phyloP scores from a whole-genome alignment of 1,284 basidiomycete species.

The Volvariella volvacea region DNA sequence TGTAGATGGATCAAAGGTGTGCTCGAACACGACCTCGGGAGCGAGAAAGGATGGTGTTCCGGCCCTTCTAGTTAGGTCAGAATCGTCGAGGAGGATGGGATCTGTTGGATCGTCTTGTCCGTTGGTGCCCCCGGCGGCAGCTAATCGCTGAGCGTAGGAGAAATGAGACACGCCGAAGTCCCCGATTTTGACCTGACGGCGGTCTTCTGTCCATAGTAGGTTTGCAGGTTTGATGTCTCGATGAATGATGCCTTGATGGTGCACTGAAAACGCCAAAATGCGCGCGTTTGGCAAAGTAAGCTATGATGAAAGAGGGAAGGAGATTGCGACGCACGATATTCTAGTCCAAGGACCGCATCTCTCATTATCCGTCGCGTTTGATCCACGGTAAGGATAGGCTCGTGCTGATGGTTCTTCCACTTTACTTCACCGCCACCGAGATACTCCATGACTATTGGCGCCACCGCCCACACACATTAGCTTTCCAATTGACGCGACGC shows the following conservation, averaged over 20 bases:
- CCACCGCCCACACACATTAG: background rate
- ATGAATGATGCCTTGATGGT: constrained; percentile 97
- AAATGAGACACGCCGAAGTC: constrained; percentile 98
- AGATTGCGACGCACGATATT: constrained; percentile 79
- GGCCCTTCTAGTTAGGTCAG: constrained; percentile 88
- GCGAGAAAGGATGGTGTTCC: constrained; percentile 98
- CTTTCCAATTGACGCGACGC: background rate
- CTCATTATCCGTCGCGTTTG: constrained; percentile 86
- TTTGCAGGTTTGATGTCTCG: constrained; percentile 99
- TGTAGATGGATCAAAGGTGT: constrained; percentile 17
- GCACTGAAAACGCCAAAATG: constrained; percentile 47
- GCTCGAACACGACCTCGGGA: constrained; percentile 85
- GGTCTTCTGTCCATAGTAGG: constrained; percentile 83
- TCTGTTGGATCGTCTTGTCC: constrained; percentile 37
- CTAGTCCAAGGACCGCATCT: constrained; percentile 89
- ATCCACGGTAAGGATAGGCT: constrained; percentile 76
- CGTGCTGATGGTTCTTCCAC: constrained; percentile 65
- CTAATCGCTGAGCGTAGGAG: constrained; percentile 75
- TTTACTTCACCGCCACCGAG: constrained; percentile 91
- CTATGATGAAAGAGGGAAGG: constrained; percentile 1
- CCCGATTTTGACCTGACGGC: constrained; percentile 88
- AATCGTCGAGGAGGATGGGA: constrained; percentile 74
- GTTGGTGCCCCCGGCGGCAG: constrained; percentile 39
- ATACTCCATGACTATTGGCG: constrained; percentile 84
- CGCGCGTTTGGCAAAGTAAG: constrained; percentile 3